phyloP scores from a whole-genome alignment of 352 stramenopile genomes.

The Globisporangium acanthophoron region DNA sequence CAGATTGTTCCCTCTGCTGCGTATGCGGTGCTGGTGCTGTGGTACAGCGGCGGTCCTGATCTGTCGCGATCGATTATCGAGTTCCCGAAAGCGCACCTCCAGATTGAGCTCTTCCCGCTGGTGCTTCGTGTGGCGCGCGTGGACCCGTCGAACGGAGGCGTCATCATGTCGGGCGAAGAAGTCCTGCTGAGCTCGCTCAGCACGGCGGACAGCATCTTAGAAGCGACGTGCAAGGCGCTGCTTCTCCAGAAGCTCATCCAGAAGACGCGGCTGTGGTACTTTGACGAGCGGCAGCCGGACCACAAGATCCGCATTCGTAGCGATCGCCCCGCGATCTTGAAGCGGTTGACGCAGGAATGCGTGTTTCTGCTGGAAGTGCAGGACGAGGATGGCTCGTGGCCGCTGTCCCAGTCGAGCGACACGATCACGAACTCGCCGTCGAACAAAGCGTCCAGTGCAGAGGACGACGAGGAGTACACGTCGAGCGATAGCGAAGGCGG shows the following conservation, averaged over 20 bases:
- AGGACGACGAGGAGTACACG: constrained; percentile 11
- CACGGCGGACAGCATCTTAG: constrained; percentile 49
- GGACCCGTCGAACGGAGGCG: constrained; percentile 53
- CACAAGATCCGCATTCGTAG: constrained; percentile 59
- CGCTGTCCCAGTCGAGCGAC: constrained; percentile 59
- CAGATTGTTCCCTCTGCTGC: constrained; percentile 66
- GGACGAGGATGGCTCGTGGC: constrained; percentile 83
- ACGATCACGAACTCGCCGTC: constrained; percentile 29
- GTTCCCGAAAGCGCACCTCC: constrained; percentile 25
- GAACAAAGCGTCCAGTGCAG: constrained; percentile 7
- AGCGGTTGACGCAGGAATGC: constrained; percentile 62
- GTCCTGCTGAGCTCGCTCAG: constrained; percentile 62
- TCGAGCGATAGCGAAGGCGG: constrained; percentile 5
- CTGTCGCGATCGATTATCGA: constrained; percentile 53
- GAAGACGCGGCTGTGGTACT: constrained; percentile 79
- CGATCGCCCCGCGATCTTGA: constrained; percentile 40
- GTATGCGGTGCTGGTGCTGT: constrained; percentile 61
- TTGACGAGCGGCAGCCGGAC: constrained; percentile 61
- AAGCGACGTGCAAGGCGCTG: constrained; percentile 72
- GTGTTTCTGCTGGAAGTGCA: constrained; percentile 81
- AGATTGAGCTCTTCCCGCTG: constrained; percentile 77
- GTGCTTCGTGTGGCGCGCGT: constrained; percentile 74
- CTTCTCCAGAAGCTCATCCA: constrained; percentile 61
- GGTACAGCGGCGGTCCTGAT: constrained; percentile 77
- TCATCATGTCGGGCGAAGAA: constrained; percentile 80